A percentile compares a stretch with the other conserved stretches of the same genome.
These are phyloP conservation scores for Colletotrichum scovillei DNA, from an alignment of 2,329 filamentous ascomycete species.

Conservation along the genomic window DNA sequence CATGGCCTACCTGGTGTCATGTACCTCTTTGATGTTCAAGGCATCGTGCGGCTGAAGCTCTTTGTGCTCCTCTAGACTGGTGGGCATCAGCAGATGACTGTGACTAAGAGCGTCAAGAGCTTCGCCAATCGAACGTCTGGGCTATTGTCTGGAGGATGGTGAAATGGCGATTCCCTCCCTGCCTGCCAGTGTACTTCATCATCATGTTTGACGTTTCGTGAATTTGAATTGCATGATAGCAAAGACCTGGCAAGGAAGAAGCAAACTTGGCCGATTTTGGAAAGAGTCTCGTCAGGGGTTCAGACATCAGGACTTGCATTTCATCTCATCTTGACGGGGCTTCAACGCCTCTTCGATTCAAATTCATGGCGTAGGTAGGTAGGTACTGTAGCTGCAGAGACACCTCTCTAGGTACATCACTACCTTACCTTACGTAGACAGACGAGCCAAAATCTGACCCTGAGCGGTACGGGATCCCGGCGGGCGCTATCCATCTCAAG, in stretches of 20 bases:
- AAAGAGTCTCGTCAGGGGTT: constrained; percentile 13
- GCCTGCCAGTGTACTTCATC: not conserved
- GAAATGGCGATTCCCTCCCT: not conserved
- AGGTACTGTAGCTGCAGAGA: not conserved
- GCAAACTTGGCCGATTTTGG: not conserved
- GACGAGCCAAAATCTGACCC: constrained; percentile 22
- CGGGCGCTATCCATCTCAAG: not conserved
- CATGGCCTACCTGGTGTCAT: not conserved
- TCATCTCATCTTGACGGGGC: constrained; percentile 23
- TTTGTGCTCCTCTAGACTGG: not conserved
- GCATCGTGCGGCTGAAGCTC: not conserved
- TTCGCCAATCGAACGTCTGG: not conserved
- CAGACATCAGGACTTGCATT: not conserved
- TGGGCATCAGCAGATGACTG: not conserved
- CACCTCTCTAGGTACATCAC: not conserved
- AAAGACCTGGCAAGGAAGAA: not conserved
- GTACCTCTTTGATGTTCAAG: not conserved
- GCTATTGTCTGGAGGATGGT: not conserved
- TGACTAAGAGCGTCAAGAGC: not conserved
- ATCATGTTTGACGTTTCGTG: not conserved
- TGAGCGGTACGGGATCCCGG: constrained; percentile 23
- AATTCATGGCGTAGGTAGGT: not conserved
- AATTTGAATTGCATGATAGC: not conserved
- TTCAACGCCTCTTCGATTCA: constrained; percentile 17
- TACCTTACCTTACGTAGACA: not conserved